Conservation (phyloP, 305 asterid genomes). For the Solanum hybrid region DNA sequence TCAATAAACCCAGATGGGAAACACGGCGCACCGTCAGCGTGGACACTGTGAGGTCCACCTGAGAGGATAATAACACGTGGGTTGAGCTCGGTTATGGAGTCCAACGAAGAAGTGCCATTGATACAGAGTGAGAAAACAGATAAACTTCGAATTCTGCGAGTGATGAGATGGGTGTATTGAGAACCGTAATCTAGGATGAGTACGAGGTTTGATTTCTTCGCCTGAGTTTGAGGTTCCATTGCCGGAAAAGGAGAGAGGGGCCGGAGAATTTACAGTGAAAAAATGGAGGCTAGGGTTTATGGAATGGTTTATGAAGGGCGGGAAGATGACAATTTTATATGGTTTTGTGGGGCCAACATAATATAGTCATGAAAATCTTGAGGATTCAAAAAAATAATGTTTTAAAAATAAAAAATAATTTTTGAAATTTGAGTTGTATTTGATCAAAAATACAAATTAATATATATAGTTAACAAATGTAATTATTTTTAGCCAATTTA, state of each 20-base stretch:
- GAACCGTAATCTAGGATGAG: conserved; percentile 86
- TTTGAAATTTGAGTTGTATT: background rate
- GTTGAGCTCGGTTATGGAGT: conserved; percentile 44
- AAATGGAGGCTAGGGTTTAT: conserved; percentile 55
- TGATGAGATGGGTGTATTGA: conserved; percentile 92
- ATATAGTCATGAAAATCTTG: no score
- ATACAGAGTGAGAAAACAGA: conserved; percentile 71
- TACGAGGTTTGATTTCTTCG: conserved; percentile 53
- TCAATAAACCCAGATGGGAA: conserved; percentile 63
- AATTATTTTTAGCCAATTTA: no score
- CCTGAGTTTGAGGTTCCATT: conserved; percentile 44
- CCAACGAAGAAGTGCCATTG: conserved; percentile 67
- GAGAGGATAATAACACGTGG: conserved; percentile 81
- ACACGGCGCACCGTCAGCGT: conserved; percentile 60
- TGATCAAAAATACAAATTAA: no score
- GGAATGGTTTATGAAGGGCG: conserved; percentile 33
- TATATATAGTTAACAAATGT: no score
- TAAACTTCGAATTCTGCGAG: conserved; percentile 85
- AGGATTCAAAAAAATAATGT: no score
- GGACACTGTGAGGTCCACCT: conserved; percentile 97
- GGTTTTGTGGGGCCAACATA: background rate
- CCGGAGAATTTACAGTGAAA: background rate
- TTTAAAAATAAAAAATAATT: no score
- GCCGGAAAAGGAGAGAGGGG: background rate
- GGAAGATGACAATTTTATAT: conserved; percentile 22